Evolutionary conservation across 257 asterid genomes (phyloP).

Genomic region (Capsicum baccatum): DNA sequence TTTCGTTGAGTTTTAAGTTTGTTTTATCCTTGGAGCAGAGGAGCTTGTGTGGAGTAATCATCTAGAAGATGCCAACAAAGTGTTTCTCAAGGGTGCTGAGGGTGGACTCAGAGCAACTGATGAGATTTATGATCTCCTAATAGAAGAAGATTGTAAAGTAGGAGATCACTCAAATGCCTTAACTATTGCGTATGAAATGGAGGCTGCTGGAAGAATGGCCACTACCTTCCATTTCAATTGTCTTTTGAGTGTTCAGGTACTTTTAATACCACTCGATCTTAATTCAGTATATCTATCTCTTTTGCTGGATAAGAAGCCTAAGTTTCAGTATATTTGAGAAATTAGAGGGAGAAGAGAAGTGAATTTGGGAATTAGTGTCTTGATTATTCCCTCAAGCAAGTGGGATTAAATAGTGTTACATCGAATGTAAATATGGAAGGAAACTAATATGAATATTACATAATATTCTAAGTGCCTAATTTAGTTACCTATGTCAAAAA

Average conservation of each 20-base stretch:
- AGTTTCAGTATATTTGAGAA: neutral
- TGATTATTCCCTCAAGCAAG: no score
- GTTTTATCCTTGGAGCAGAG: slow-evolving; percentile 61
- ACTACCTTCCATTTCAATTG: slow-evolving; percentile 97
- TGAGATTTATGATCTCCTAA: slow-evolving; percentile 88
- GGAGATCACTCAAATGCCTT: slow-evolving; percentile 98
- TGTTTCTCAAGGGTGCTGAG: slow-evolving; percentile 88
- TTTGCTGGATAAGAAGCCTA: slow-evolving; percentile 14
- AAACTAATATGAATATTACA: no score
- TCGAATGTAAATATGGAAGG: no score
- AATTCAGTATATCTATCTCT: slow-evolving; percentile 1
- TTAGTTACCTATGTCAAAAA: no score
- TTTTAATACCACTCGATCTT: slow-evolving; percentile 31
- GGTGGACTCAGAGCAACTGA: slow-evolving; percentile 97
- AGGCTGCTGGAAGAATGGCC: slow-evolving; percentile 99
- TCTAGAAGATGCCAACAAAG: slow-evolving; percentile 90
- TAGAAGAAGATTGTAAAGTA: slow-evolving; percentile 87
- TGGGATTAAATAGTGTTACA: no score
- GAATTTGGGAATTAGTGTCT: no score
- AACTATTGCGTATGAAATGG: slow-evolving; percentile 98
- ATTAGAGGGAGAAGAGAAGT: no score
- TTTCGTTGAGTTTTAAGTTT: slow-evolving; percentile 31
- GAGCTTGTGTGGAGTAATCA: slow-evolving; percentile 86
- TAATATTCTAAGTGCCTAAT: no score
- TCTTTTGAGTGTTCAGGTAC: slow-evolving; percentile 95